Conservation (phyloP, 176 grass and related monocot species). For the Avena sativa region DNA sequence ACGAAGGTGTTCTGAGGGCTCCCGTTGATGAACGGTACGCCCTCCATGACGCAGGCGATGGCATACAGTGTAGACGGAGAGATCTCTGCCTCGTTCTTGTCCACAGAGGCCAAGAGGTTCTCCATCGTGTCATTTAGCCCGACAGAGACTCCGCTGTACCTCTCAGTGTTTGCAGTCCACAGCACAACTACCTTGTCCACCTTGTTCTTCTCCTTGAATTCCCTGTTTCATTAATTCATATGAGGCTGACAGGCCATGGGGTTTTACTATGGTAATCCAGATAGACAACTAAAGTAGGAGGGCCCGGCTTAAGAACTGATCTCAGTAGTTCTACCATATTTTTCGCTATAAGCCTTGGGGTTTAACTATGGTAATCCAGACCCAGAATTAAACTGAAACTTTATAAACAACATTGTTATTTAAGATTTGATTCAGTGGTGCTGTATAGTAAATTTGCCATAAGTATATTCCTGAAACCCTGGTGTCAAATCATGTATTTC, state of each 20-base stretch:
- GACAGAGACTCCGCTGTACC: constrained; percentile 78
- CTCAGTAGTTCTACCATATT: constrained; percentile 9
- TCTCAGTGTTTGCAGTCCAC: constrained; percentile 97
- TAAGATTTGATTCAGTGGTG: neutral
- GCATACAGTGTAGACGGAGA: constrained; percentile 86
- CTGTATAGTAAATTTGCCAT: neutral
- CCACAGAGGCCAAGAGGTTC: constrained; percentile 83
- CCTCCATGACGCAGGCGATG: constrained; percentile 84
- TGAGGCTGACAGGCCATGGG: neutral
- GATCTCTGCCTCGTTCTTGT: constrained; percentile 80
- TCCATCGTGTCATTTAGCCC: constrained; percentile 89
- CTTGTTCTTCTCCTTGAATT: constrained; percentile 94
- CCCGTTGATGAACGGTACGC: constrained; percentile 90
- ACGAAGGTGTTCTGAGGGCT: constrained; percentile 99
- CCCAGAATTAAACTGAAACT: no score
- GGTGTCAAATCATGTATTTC: neutral
- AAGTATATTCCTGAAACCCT: neutral
- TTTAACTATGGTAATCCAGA: no score
- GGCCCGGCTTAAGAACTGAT: neutral
- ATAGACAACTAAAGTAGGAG: neutral
- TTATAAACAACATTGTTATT: no score
- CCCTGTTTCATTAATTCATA: constrained; percentile 57
- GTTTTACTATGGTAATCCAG: neutral
- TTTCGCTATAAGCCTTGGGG: no score
- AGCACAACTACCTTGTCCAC: constrained; percentile 93